Percentiles rank a stretch among this genome's conserved stretches.
These are phyloP conservation scores for Tetrahymena malaccensis DNA, from an alignment of 73 alveolate species.

Conservation along the genomic window DNA sequence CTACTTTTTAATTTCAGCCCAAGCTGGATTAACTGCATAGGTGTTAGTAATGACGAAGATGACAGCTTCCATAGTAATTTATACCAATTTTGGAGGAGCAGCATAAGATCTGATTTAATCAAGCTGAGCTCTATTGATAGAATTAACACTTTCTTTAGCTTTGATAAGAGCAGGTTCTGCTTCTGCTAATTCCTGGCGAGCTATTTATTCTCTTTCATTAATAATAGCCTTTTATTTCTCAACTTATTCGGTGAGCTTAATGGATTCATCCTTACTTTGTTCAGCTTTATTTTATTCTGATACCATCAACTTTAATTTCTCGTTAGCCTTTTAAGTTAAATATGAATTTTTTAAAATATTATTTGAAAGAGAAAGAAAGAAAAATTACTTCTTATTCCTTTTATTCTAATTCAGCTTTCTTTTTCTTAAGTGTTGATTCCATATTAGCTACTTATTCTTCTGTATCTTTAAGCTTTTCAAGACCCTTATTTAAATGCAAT, in stretches of 20 bases:
- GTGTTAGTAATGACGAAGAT: conserved; percentile 55
- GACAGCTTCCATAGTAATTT: conserved; percentile 86
- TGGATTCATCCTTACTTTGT: conserved; percentile 66
- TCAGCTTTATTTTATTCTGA: conserved; percentile 93
- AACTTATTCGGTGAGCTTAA: conserved; percentile 51
- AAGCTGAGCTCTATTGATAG: conserved; percentile 64
- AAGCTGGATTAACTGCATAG: conserved; percentile 52
- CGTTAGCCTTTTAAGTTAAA: conserved; percentile 72
- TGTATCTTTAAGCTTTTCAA: conserved; percentile 83
- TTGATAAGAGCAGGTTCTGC: conserved; percentile 95
- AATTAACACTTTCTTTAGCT: conserved; percentile 85
- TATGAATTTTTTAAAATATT: neutral
- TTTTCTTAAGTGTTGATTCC: conserved; percentile 72
- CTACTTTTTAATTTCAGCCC: conserved; percentile 75
- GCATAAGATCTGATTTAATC: conserved; percentile 81
- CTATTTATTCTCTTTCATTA: conserved; percentile 65
- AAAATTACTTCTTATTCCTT: conserved; percentile 56
- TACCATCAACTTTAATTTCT: conserved; percentile 84
- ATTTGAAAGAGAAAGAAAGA: neutral
- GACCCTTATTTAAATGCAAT: conserved; percentile 91
- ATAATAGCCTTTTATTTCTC: conserved; percentile 67
- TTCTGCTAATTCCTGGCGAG: conserved; percentile 68
- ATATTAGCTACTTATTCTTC: conserved; percentile 75
- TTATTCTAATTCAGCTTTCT: conserved; percentile 73
- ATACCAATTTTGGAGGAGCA: conserved; percentile 82